Evolutionary conservation across 768 basidiomycete species (phyloP).

Genomic region (Stropharia rugosoannulata): DNA sequence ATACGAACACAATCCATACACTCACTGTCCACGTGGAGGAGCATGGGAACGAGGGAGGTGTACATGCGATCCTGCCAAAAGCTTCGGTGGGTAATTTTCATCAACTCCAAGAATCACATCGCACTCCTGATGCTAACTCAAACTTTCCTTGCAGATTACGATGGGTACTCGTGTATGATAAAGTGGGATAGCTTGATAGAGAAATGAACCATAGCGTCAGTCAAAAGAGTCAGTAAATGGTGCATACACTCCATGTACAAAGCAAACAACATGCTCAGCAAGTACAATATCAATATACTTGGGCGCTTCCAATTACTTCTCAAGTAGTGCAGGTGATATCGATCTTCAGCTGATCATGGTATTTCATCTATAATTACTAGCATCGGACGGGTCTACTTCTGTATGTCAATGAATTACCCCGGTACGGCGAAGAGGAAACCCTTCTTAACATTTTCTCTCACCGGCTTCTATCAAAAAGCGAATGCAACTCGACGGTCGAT

Average conservation of each 20-base stretch:
- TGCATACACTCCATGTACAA: neutral
- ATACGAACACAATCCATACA: slow-evolving; percentile 75
- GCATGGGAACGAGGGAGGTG: slow-evolving; percentile 59
- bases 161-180: slow-evolving; percentile 55
- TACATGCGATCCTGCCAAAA: slow-evolving; percentile 53
- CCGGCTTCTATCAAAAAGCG: no score
- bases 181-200: slow-evolving; percentile 47
- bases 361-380: no score
- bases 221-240: neutral
- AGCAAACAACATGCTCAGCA: no score
- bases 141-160: slow-evolving; percentile 39
- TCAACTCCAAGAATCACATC: neutral
- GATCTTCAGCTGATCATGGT: no score
- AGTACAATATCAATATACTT: no score
- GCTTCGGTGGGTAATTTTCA: slow-evolving; percentile 49
- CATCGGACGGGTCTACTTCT: no score
- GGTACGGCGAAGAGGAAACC: no score
- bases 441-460: no score
- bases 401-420: no score
- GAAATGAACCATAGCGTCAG: neutral
- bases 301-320: no score
- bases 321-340: no score
- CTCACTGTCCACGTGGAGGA: slow-evolving; percentile 54
- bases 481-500: no score
- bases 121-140: neutral